phyloP scores from a whole-genome alignment of 2,329 filamentous ascomycete species.

The Stachybotrys chartarum region DNA sequence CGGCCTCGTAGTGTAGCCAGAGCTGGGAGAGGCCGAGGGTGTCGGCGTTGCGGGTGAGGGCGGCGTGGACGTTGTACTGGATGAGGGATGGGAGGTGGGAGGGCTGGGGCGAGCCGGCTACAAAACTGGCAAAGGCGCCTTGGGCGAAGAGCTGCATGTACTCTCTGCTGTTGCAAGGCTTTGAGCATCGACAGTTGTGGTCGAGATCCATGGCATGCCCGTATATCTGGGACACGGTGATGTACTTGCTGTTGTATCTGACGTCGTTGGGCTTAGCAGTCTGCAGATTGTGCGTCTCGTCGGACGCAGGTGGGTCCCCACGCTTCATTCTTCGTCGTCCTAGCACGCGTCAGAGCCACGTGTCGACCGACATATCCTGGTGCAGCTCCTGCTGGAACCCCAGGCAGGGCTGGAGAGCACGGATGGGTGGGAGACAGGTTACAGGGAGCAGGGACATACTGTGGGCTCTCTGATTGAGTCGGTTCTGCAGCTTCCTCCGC shows the following conservation, averaged over 20 bases:
- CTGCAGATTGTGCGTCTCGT: no score
- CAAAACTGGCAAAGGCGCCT: neutral
- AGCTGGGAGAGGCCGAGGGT: neutral
- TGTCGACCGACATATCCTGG: neutral
- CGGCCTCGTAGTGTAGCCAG: neutral
- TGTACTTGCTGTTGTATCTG: neutral
- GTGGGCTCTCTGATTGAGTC: slow-evolving; percentile 15
- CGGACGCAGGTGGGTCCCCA: neutral
- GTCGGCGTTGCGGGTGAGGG: neutral
- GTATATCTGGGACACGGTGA: neutral
- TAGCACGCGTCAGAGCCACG: neutral
- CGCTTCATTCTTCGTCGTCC: neutral
- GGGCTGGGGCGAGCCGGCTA: neutral
- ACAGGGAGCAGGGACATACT: slow-evolving; percentile 2
- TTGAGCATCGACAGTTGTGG: neutral
- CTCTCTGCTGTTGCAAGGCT: neutral
- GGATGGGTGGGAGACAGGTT: neutral
- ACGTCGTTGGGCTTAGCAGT: neutral
- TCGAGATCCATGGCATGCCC: neutral
- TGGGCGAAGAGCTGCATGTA: neutral
- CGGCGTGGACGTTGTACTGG: neutral
- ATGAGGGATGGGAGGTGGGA: neutral
- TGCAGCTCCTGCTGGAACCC: neutral
- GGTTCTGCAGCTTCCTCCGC: slow-evolving; percentile 16
- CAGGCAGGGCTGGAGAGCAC: neutral